Percentiles rank a stretch among this genome's conserved stretches.
phyloP scores from a whole-genome alignment of 805 yeast genomes.

The Candida piceae region DNA sequence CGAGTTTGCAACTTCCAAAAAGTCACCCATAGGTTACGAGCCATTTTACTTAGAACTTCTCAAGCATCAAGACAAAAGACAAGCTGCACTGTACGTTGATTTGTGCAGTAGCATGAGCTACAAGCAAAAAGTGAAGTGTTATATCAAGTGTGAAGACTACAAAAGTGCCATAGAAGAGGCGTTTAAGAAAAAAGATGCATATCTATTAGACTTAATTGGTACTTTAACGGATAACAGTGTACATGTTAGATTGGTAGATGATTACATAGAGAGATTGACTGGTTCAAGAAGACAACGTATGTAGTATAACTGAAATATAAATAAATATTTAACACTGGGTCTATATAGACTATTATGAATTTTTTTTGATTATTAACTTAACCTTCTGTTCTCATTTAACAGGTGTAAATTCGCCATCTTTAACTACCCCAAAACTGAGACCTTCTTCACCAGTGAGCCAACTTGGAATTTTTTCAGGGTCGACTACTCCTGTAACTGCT shows the following conservation, averaged over 20 bases:
- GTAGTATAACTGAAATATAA: too few relatives aligned
- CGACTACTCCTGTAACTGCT: constrained; percentile 42
- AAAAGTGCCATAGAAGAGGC: constrained; percentile 48
- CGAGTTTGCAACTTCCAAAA: constrained; percentile 44
- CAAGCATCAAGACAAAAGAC: constrained; percentile 48
- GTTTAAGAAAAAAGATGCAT: constrained; percentile 38
- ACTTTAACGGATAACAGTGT: constrained; percentile 18
- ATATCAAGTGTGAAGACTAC: constrained; percentile 46
- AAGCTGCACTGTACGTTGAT: constrained; percentile 56
- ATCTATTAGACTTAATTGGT: constrained; percentile 24
- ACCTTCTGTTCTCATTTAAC: not conserved
- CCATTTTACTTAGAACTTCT: constrained; percentile 55
- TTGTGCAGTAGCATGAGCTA: constrained; percentile 43
- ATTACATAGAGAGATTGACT: constrained; percentile 20
- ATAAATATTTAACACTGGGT: too few relatives aligned
- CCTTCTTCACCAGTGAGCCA: constrained; percentile 82
- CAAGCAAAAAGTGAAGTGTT: constrained; percentile 45
- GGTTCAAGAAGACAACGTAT: constrained; percentile 16
- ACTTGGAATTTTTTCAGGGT: constrained; percentile 57
- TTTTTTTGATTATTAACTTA: too few relatives aligned
- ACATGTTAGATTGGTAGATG: constrained; percentile 18
- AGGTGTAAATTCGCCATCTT: constrained; percentile 32
- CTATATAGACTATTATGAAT: too few relatives aligned
- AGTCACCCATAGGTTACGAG: constrained; percentile 68
- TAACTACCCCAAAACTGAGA: constrained; percentile 40